These are phyloP conservation scores for Cicer yamashitae DNA, from an alignment of 306 rosid genomes.

Conservation along the genomic window DNA sequence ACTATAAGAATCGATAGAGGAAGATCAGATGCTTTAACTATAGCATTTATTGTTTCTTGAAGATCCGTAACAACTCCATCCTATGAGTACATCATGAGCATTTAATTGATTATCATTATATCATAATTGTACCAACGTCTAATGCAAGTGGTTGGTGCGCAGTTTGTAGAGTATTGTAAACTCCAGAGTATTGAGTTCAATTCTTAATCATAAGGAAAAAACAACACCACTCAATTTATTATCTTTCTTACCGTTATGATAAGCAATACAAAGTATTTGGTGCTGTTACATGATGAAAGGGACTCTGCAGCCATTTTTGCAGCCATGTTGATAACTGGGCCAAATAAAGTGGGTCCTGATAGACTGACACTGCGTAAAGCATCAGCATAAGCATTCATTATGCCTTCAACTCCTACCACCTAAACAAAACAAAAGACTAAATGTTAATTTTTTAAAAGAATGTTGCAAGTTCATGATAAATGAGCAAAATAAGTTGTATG, in stretches of 20 bases:
- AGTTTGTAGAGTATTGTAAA: too few relatives aligned
- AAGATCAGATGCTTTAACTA: slow-evolving; percentile 88
- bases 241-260: slow-evolving; percentile 70
- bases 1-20: slow-evolving; percentile 85
- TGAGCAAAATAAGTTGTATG: too few relatives aligned
- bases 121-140: neutral
- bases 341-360: slow-evolving; percentile 89
- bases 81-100: slow-evolving; percentile 43
- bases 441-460: neutral
- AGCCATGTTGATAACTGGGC: slow-evolving; percentile 75
- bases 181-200: too few relatives aligned
- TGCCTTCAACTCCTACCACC: slow-evolving; percentile 89
- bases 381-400: slow-evolving; percentile 74
- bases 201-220: slow-evolving; percentile 3
- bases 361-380: slow-evolving; percentile 64
- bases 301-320: slow-evolving; percentile 72
- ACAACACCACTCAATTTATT: neutral
- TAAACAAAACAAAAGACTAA: slow-evolving; percentile 28
- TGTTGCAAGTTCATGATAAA: neutral
- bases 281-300: slow-evolving; percentile 43
- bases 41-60: slow-evolving; percentile 79
- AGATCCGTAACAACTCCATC: slow-evolving; percentile 91
- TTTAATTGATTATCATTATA: neutral
- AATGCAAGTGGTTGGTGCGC: too few relatives aligned
- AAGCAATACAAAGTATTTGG: slow-evolving; percentile 72